Evolutionary conservation across 352 stramenopile genomes (phyloP), one percentile per base, ranked within the genome.

Genomic region (Phytophthora niederhauseri): DNA sequence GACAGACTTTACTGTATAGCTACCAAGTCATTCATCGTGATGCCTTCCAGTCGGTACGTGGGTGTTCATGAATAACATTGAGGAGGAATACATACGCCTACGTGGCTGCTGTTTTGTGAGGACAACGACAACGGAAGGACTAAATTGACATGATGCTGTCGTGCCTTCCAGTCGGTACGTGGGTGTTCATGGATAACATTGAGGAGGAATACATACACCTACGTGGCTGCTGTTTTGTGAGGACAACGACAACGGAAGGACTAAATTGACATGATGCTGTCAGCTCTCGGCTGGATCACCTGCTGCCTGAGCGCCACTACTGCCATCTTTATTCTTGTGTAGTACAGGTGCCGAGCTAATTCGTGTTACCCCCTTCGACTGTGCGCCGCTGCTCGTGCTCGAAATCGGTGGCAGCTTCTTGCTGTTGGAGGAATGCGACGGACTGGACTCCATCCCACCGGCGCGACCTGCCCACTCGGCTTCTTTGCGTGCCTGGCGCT

Each of bases 391-490:
- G 38, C 17, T 72, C 5, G 51, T 61, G 36, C 30, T 65, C 6
- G 66, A 59, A 68, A 93, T 93, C 0, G 85, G 83, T 19, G 85
- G 85, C 28, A 93, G 62, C 51, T 91, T 92, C 69, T 92, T 93
- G 60, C 59, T 65, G 59, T 34, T 51, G 22, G 65, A 57, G 2
- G 64, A 28, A 22, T 73, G 66, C 12, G 69, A 75, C 26, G 81
- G 70, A 30, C 77, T 72, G 17, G 78, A 65, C 38, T 97, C 84
- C 64, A 95, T 68, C 0, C 90, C 90, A 7, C 84, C 88, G 0
- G 87, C 84, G 7, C 88, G 84, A 8, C 88, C 88, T 28, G 85
- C 76, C 90, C 88, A 97, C 49, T 94, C 82, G 6, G 85, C 75
- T 66, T 97, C 88, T 76, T 92, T 89, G 22, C 80, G 76, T 2